Evolutionary conservation across 805 yeast genomes (phyloP), one percentile per base, ranked within the genome.

Genomic region (Wickerhamiella kurtzmanii): DNA sequence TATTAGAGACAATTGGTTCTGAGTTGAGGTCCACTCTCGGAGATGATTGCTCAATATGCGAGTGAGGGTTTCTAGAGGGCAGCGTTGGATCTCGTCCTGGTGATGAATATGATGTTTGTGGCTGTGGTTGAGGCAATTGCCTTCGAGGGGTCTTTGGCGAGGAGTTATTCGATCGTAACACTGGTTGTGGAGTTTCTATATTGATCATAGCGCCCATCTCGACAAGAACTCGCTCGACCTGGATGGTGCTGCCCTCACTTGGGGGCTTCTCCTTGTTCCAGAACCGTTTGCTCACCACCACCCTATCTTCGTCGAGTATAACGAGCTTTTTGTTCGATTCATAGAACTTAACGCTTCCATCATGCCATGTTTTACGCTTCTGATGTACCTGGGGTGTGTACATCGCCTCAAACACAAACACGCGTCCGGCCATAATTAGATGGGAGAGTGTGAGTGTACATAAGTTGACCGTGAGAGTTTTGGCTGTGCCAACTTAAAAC

Each of bases 321-420:
- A 57, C 47, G 13, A 60, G 53, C n/a, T 61, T 54, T 20, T 45
- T 44, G 46, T 57, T 55, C 47, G 53, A 50, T 3, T 41, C 32
- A 44, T 57, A 54, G 41, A 60, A 52, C 18, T 51, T 55, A 22
- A 62, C 48, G 6, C 38, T 46, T 1, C 70, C 70, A 43, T 65
- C 69, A 47, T 60, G 53, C 69, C 69, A 65, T 41, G 50, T 51
- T 47, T 65, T 66, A 35, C 53, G 54, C 48, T 65, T 65, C 52
- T 66, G 67, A 9, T 56, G 53, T 28, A 64, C 43, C 22, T 64
- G 59, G 1, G 62, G 46, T 11, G 70, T 61, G 59, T 60, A 65
- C 44, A 65, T 47, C 2, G 56, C 65, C 35, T 55, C 56, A 40
- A 42, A 53, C 19, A 35, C 21, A 13, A 16, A 17, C 6, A 36